A percentile compares a stretch with the other conserved stretches of the same genome.
phyloP scores from a whole-genome alignment of 2,329 filamentous ascomycete genomes.

The Arthrobotrys megalospora region DNA sequence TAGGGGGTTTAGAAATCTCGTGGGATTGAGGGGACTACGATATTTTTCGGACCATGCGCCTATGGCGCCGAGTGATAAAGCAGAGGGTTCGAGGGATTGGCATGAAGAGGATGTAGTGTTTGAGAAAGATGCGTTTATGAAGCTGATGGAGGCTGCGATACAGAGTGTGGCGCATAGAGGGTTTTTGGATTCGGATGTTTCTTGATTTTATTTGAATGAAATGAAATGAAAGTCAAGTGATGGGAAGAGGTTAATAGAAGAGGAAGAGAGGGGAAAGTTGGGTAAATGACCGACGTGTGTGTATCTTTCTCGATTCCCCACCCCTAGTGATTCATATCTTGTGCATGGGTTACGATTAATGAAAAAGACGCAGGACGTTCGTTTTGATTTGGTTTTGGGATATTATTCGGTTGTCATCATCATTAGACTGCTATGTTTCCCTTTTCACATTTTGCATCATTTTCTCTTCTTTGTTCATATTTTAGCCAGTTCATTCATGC shows the following conservation, averaged over 20 bases:
- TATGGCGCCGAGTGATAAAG: conserved; percentile 33
- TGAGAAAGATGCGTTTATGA: conserved; percentile 64
- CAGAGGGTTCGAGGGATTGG: conserved; percentile 56
- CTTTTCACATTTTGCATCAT: too few relatives aligned
- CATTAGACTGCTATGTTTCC: too few relatives aligned
- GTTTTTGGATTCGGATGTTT: conserved; percentile 46
- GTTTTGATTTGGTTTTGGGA: too few relatives aligned
- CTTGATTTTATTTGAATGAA: background rate
- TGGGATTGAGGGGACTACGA: conserved; percentile 66
- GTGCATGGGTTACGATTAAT: background rate
- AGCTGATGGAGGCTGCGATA: conserved; percentile 63
- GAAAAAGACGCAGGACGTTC: conserved; percentile 3
- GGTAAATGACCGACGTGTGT: background rate
- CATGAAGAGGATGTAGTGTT: conserved; percentile 64
- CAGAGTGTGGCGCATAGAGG: conserved; percentile 58
- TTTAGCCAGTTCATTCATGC: background rate
- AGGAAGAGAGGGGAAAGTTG: too few relatives aligned
- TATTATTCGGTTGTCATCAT: too few relatives aligned
- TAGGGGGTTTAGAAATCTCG: conserved; percentile 69
- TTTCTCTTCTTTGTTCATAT: conserved; percentile 12
- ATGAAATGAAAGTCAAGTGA: background rate
- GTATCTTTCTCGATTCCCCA: background rate
- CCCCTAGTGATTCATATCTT: background rate
- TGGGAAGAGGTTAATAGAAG: background rate
- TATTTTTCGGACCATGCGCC: conserved; percentile 68